phyloP scores from a whole-genome alignment of 2,329 filamentous ascomycete genomes.

The Xylariaceae sp. region DNA sequence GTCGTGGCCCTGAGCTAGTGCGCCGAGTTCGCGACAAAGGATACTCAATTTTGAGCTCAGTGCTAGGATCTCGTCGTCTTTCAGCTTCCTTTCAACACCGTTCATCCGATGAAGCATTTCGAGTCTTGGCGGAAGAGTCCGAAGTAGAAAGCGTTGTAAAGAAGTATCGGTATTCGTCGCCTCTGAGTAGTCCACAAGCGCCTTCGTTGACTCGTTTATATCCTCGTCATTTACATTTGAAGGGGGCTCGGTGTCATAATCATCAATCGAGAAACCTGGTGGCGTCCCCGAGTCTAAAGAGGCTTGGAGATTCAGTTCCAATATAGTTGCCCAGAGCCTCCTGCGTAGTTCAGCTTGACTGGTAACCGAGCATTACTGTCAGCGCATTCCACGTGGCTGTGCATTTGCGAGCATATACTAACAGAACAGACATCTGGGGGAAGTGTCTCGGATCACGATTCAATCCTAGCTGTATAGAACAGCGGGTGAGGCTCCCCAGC shows the following conservation, averaged over 20 bases:
- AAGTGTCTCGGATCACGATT: slow-evolving; percentile 45
- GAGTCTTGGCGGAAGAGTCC: slow-evolving; percentile 1
- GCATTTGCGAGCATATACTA: background rate
- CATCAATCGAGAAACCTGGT: slow-evolving; percentile 39
- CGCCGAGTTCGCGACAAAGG: background rate
- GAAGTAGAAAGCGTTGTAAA: slow-evolving; percentile 4
- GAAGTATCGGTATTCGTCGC: slow-evolving; percentile 1
- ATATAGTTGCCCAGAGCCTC: slow-evolving; percentile 49
- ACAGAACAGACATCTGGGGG: slow-evolving; percentile 30
- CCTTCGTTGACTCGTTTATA: background rate
- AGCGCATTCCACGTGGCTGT: background rate
- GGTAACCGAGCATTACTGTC: background rate
- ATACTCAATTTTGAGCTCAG: slow-evolving; percentile 3
- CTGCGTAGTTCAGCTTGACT: slow-evolving; percentile 43
- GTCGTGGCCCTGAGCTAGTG: background rate
- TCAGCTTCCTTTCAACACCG: background rate
- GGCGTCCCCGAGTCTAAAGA: slow-evolving; percentile 44
- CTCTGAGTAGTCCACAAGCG: background rate
- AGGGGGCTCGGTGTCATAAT: slow-evolving; percentile 47
- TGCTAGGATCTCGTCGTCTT: slow-evolving; percentile 3
- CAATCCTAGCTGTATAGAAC: slow-evolving; percentile 47
- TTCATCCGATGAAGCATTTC: slow-evolving; percentile 8
- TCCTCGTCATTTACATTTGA: slow-evolving; percentile 47
- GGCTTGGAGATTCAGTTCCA: slow-evolving; percentile 44
- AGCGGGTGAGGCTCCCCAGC: slow-evolving; percentile 40